Evolutionary conservation across 176 grass and related monocot genomes (phyloP), one percentile per base, ranked within the genome.

Genomic region (Aegilops bicornis): DNA sequence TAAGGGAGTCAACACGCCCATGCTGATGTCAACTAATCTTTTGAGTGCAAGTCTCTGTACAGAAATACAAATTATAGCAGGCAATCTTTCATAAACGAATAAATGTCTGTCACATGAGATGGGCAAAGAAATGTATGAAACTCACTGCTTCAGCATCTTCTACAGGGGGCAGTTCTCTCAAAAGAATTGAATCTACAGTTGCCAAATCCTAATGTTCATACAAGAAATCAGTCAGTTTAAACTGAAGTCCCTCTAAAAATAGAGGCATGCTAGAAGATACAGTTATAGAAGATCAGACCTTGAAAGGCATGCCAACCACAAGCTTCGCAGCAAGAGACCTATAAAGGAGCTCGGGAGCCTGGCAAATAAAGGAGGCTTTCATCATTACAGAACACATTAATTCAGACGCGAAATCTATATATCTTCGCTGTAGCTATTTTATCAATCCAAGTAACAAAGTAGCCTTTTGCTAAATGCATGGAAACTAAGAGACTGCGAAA

Each of bases 251-350:
- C 20, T 42, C 48, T 74, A 82, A 86, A 86, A 76, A 39, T 59
- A n/a, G 17, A 64, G 9, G 2, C 39, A 43, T 74, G n/a, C 15
- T 84, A 59, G 37, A 52, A 85, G 29, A 76, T 79, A 82, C 61
- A 84, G 88, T 23, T 32, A 77, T 54, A 88, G 64, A 90, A 90
- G n/a, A 87, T 79, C 79, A 88, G 78, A 98, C 96, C 93, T 98
- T 95, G 93, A 98, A 98, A 95, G 96, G 94, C 97, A 99, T 99
- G 73, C 97, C 97, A 50, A 94, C 90, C 42, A 91, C 85, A 87
- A 96, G 91, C 84, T 99, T 99, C 11, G 92, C 77, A 20, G 89
- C 94, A 86, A 96, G 97, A 88, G 97, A 96, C 50, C 78, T 93
- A 59, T 96, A 99, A 77, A 96, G 76, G 88, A 94, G 86, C 73